Base-by-base conservation (phyloP, 768 basidiomycete species). In the Kwoniella sp. region DNA sequence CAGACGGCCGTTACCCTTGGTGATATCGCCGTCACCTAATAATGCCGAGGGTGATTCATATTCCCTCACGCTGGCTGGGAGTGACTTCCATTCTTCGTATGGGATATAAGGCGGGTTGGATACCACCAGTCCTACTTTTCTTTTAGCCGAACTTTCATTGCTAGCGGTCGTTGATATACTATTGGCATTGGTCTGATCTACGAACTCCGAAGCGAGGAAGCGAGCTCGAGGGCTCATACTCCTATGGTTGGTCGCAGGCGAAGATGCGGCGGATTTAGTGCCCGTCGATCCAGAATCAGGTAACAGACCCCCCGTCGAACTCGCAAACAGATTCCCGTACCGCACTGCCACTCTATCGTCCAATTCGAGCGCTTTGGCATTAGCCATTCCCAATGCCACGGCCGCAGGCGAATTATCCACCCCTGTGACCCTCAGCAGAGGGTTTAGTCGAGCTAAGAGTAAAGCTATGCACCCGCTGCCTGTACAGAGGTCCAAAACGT, bases 381-480 rank as follows among this genome's bases (percentile, higher is more conserved):
- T 64, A 10, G 49, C 50, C 26, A 36, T 60, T 15, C 49, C 58
- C 26, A 65, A 36, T 22, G 26, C 26, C 17, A 79, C 51, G 6
- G 76, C 76, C 6, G 36, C 27, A 2, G 56, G 64, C 27, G 54
- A 64, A 47, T 73, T 60, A 49, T 79, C 77, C 19, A 74, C 33
- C 1, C 71, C 77, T 12, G 24, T 48, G 22, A 65, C 40, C 3
- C 10, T 37, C 1, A 40, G n/a, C 8, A 49, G 22, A 13, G 57
- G 44, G 24, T 62, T 58, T 15, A 63, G 44, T 1, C 87, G 84
- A 72, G 87, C 87, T 19, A 98, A 83, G n/a, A 91, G 83, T 46
- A 96, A 85, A 1, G 92, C 90, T 55, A 97, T 93, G 77, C 92
- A 93, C 15, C 90, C 95, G 0, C 91, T 86, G 50, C 95, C 95